phyloP scores from a whole-genome alignment of 306 rosid genomes.

The Ceratonia siliqua region DNA sequence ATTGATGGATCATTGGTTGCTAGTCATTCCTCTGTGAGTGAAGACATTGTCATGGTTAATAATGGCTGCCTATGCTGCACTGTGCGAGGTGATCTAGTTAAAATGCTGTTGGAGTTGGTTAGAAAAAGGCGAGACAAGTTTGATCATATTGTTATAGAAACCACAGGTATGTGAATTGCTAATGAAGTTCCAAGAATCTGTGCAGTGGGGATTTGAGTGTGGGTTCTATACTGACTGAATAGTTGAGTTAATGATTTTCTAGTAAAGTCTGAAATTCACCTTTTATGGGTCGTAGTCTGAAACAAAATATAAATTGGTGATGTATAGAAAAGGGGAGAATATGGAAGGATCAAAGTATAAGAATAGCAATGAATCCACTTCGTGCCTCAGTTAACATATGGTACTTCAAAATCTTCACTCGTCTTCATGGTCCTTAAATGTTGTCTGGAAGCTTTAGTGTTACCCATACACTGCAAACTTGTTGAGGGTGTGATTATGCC shows the following conservation, averaged over 20 bases:
- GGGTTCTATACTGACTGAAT: neutral
- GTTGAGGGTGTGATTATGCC: slow-evolving; percentile 10
- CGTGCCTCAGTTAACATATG: neutral
- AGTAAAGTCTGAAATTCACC: slow-evolving; percentile 13
- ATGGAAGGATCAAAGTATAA: slow-evolving; percentile 1
- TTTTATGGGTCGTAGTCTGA: slow-evolving; percentile 1
- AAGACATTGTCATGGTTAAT: slow-evolving; percentile 85
- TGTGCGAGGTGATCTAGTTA: slow-evolving; percentile 87
- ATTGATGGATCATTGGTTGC: slow-evolving; percentile 95
- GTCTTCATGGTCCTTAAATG: neutral
- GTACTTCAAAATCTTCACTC: neutral
- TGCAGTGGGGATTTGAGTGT: slow-evolving; percentile 1
- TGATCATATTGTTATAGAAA: slow-evolving; percentile 91
- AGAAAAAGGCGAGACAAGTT: slow-evolving; percentile 69
- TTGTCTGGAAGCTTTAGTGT: neutral
- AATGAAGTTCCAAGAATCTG: slow-evolving; percentile 7
- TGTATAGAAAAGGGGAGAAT: neutral
- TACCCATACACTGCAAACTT: slow-evolving; percentile 5
- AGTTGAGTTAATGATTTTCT: slow-evolving; percentile 4
- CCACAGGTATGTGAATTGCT: slow-evolving; percentile 65
- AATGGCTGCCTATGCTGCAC: slow-evolving; percentile 97
- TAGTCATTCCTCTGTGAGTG: slow-evolving; percentile 72
- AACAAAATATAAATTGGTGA: neutral
- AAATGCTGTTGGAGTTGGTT: slow-evolving; percentile 81
- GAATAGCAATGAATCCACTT: neutral